Percentiles rank a stretch among this genome's conserved stretches.
phyloP scores from a whole-genome alignment of 768 basidiomycete genomes.

The Lentinula edodes region DNA sequence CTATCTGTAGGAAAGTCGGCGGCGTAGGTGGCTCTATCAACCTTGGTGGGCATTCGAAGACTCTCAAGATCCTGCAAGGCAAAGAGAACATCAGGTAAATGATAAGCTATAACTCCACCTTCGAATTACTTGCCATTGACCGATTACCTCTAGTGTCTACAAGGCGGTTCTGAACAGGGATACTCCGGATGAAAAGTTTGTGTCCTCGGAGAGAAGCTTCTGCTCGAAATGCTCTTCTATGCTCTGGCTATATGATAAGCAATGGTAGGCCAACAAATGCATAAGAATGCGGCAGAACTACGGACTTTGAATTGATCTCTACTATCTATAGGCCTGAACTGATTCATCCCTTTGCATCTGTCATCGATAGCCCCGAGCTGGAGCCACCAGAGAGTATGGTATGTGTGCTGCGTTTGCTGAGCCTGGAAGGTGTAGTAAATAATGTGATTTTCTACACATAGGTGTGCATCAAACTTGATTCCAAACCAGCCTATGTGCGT shows the following conservation, averaged over 20 bases:
- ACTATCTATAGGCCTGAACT: constrained; percentile 45
- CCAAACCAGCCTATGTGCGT: constrained; percentile 55
- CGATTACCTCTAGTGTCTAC: constrained; percentile 39
- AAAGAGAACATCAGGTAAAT: constrained; percentile 48
- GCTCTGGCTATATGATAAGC: constrained; percentile 59
- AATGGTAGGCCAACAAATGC: constrained; percentile 33
- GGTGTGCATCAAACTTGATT: constrained; percentile 40
- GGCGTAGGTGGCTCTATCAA: constrained; percentile 62
- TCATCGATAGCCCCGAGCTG: constrained; percentile 57
- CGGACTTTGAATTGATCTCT: neutral
- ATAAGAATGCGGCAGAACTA: neutral
- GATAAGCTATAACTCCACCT: neutral
- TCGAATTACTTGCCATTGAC: neutral
- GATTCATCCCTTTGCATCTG: constrained; percentile 65
- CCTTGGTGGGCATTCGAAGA: constrained; percentile 49
- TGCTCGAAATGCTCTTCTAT: constrained; percentile 60
- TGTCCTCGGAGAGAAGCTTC: constrained; percentile 56
- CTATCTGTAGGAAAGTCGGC: constrained; percentile 68
- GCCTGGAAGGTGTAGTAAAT: neutral
- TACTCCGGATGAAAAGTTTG: constrained; percentile 39
- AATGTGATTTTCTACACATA: constrained; percentile 14
- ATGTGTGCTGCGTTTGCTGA: constrained; percentile 9
- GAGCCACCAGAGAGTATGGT: constrained; percentile 48
- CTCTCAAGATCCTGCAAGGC: constrained; percentile 45
- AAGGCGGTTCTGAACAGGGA: constrained; percentile 57